These are phyloP conservation scores for Melanomma pulvis-pyrius DNA, from an alignment of 495 filamentous ascomycete genomes.

Conservation along the genomic window DNA sequence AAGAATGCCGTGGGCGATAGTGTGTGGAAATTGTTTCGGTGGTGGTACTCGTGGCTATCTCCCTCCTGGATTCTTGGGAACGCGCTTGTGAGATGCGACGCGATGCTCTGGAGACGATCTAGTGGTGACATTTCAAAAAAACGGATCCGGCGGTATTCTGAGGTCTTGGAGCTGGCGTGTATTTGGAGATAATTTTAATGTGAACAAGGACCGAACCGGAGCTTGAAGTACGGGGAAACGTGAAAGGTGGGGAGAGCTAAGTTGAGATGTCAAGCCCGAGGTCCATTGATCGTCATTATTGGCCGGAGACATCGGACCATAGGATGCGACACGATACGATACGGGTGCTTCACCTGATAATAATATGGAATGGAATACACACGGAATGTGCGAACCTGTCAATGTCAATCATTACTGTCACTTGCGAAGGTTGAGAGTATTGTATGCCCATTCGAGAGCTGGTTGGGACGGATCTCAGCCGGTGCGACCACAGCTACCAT, in stretches of 20 bases:
- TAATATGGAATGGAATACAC: too few relatives aligned
- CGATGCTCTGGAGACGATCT: conserved; percentile 60
- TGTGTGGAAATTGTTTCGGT: conserved; percentile 70
- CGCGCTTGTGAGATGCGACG: conserved; percentile 61
- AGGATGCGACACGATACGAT: not conserved
- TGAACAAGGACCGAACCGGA: not conserved
- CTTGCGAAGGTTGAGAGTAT: too few relatives aligned
- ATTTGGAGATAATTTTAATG: not conserved
- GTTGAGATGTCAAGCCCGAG: conserved; percentile 19
- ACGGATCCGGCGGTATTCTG: not conserved
- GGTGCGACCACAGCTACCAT: too few relatives aligned
- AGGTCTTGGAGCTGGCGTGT: too few relatives aligned
- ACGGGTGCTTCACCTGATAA: not conserved
- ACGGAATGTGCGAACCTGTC: not conserved
- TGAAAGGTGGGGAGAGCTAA: conserved; percentile 1
- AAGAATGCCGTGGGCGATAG: conserved; percentile 91
- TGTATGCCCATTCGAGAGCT: too few relatives aligned
- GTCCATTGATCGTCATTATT: conserved; percentile 8
- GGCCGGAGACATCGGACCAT: not conserved
- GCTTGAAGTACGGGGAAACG: not conserved
- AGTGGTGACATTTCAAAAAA: conserved; percentile 22
- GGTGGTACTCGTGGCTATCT: conserved; percentile 46
- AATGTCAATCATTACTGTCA: too few relatives aligned
- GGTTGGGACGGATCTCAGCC: too few relatives aligned
- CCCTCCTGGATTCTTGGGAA: conserved; percentile 43